A percentile compares a stretch with the other conserved stretches of the same genome.
Evolutionary conservation across 306 rosid genomes (phyloP).

Genomic region (Ammopiptanthus mongolicus): DNA sequence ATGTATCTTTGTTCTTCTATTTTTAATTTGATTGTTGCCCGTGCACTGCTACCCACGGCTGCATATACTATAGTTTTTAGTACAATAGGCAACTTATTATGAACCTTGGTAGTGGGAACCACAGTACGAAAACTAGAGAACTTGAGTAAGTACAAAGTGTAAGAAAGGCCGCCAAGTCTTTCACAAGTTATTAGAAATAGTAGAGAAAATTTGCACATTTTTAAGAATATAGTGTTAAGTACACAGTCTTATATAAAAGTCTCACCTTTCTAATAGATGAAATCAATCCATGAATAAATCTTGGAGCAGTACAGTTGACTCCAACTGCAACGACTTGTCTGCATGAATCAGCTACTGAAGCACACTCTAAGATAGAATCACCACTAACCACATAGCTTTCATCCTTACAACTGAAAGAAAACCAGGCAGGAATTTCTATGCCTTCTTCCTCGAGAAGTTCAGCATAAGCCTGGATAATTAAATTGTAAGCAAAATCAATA

Average conservation of each 20-base stretch:
- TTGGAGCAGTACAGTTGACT: constrained; percentile 86
- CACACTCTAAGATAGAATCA: constrained; percentile 71
- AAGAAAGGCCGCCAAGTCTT: background rate
- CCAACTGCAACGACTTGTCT: constrained; percentile 68
- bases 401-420: constrained; percentile 75
- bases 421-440: constrained; percentile 79
- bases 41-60: too few relatives aligned
- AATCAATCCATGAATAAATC: constrained; percentile 68
- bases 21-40: too few relatives aligned
- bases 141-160: background rate
- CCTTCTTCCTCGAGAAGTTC: constrained; percentile 76
- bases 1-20: too few relatives aligned
- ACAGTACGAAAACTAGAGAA: background rate
- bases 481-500: background rate
- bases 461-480: constrained; percentile 69
- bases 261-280: constrained; percentile 52
- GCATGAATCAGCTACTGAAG: constrained; percentile 67
- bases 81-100: background rate
- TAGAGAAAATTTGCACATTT: background rate
- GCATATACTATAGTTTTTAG: too few relatives aligned
- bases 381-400: constrained; percentile 68
- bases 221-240: background rate
- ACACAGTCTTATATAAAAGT: background rate
- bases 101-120: too few relatives aligned
- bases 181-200: background rate